These are phyloP conservation scores for Gyrodon lividus DNA, from an alignment of 768 basidiomycete species.

Conservation along the genomic window DNA sequence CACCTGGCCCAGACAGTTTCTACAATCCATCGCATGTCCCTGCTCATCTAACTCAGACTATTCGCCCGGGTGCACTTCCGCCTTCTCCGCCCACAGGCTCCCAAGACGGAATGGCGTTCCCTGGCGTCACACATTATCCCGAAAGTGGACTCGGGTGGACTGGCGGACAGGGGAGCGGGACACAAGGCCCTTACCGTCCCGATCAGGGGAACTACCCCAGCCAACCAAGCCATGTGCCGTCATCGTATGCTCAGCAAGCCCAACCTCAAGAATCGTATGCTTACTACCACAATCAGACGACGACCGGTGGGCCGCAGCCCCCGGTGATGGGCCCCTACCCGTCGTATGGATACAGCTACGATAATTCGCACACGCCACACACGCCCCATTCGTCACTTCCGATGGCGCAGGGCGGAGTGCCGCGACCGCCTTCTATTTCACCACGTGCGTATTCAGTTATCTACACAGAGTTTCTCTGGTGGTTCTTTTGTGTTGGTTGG, in stretches of 20 bases:
- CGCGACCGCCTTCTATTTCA: conserved; percentile 27
- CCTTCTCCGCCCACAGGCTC: background rate
- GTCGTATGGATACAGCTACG: background rate
- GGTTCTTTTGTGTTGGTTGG: background rate
- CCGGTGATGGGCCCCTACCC: background rate
- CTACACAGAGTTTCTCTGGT: background rate
- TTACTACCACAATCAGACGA: background rate
- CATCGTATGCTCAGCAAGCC: background rate
- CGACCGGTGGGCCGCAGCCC: background rate
- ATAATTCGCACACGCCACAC: background rate
- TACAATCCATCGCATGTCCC: conserved; percentile 1
- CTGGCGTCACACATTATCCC: background rate
- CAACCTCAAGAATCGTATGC: background rate
- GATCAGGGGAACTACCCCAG: background rate
- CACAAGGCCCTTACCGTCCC: background rate
- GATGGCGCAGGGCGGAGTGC: conserved; percentile 9
- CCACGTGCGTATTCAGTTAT: conserved; percentile 35
- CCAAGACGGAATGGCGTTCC: background rate
- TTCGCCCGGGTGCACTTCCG: background rate
- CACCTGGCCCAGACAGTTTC: background rate
- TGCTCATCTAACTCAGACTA: background rate
- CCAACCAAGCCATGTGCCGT: background rate
- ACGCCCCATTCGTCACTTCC: background rate
- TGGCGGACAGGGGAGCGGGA: background rate
- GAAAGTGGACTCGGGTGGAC: too few species aligned